Base-by-base conservation (phyloP, 352 stramenopile species). In the Globisporangium heterothallicum region DNA sequence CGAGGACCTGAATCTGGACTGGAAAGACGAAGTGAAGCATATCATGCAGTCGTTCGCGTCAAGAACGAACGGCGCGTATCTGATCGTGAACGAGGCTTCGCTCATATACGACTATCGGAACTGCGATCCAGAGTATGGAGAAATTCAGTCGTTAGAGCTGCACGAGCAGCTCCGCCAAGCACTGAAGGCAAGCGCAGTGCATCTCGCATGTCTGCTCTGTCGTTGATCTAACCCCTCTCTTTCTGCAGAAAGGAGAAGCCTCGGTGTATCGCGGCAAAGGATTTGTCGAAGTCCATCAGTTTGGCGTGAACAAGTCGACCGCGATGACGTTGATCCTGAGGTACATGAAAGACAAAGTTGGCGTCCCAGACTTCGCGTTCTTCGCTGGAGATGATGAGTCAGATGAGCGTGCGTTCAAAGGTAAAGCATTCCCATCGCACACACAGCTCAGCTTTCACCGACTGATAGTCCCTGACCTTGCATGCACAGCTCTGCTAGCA, bases 21-120 rank as follows among this genome's bases (percentile, higher is more conserved):
- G 96, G 97, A 97, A 97, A 56, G 82, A 96, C 16, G 79, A 97
- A 27, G 92, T 95, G 2, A 87, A 95, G 58, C 80, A 68, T 16
- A 88, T 99, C 22, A 99, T 99, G 95, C 80, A 98, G 60, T 89
- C 97, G 7, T 99, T 98, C 67, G 90, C 94, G 7, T 86, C 90
- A 18, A 76, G 96, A 32, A 99, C 97, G 8, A 98, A 99, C 66
- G 97, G 97, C 14, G 97, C 96, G 19, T 99, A 98, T 61, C 87
- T 99, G 30, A 91, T 98, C 62, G 81, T 97, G 53, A 99, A 97
- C 24, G 94, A 98, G 49, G 97, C 94, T 41, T 98, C 97, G 5
- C 60, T 99, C 13, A 64, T 99, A 25, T 99, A 98, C 74, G 95
- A 99, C 68, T 99, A 98, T 63, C 84, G 95, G 41, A 95, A 98